Conservation (phyloP, 345 rosid species). For the Crucihimalaya himalaica region DNA sequence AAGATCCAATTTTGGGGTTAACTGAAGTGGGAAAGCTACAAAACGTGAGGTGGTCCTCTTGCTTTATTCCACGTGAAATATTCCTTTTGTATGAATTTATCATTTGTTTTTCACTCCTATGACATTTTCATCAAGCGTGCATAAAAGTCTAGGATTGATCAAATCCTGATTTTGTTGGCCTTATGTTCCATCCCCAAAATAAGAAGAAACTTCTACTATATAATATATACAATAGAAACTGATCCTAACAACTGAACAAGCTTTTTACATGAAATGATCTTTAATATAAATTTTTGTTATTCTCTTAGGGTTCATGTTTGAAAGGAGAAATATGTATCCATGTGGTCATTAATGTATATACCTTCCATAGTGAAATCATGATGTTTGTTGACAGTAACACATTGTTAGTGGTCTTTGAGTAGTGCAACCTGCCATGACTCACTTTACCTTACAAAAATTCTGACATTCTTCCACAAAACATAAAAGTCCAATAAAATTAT, state of each 20-base stretch:
- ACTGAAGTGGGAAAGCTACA: constrained; percentile 8
- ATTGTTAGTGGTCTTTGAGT: constrained; percentile 37
- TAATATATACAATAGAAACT: neutral
- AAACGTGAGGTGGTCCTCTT: constrained; percentile 32
- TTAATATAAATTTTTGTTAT: neutral
- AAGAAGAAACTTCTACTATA: neutral
- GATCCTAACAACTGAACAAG: neutral
- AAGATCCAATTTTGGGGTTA: neutral
- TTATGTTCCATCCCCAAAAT: neutral
- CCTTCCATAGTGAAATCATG: constrained; percentile 33
- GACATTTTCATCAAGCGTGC: neutral
- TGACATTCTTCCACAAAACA: constrained; percentile 39
- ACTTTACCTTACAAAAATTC: constrained; percentile 19
- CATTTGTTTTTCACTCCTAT: neutral
- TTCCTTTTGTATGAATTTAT: constrained; percentile 6
- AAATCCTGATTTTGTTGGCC: neutral
- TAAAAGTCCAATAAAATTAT: constrained; percentile 23
- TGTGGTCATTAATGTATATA: constrained; percentile 18
- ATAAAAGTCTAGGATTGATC: neutral
- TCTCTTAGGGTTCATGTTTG: constrained; percentile 8
- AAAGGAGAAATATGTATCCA: constrained; percentile 4
- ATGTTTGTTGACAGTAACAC: constrained; percentile 37
- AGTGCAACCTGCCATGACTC: constrained; percentile 43
- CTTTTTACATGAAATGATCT: neutral
- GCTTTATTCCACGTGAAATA: neutral